A percentile compares a stretch with the other conserved stretches of the same genome.
These are phyloP conservation scores for Phaeomoniella chlamydospora DNA, from an alignment of 2,329 filamentous ascomycete genomes.

Conservation along the genomic window DNA sequence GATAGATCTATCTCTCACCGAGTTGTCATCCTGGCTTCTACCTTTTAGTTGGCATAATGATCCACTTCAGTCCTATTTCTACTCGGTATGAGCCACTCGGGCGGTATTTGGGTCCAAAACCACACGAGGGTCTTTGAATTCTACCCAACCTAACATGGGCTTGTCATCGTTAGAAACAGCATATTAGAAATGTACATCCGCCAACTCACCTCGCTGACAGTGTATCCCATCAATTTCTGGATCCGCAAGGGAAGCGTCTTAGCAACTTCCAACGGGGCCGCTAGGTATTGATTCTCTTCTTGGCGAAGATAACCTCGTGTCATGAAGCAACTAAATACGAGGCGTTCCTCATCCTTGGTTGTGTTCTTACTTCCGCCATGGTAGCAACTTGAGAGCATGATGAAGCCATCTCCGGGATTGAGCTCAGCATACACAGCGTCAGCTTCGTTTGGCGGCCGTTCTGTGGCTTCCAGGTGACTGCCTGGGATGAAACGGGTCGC, in stretches of 20 bases:
- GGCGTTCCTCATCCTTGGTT: conserved; percentile 16
- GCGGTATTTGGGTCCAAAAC: conserved; percentile 2
- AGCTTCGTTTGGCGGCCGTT: conserved; percentile 3
- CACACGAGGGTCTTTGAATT: conserved; percentile 3
- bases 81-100: neutral
- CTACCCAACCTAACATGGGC: conserved; percentile 3
- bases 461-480: conserved; percentile 3
- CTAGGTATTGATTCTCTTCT: conserved; percentile 26
- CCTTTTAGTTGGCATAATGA: too few species aligned
- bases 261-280: conserved; percentile 5
- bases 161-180: neutral
- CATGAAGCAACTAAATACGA: conserved; percentile 19
- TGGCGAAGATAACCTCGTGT: conserved; percentile 19
- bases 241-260: conserved; percentile 6
- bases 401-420: conserved; percentile 18
- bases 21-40: too few species aligned
- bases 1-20: too few species aligned
- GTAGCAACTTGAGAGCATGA: conserved; percentile 19
- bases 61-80: too few species aligned
- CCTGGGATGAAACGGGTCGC: conserved; percentile 13
- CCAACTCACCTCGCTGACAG: conserved; percentile 7
- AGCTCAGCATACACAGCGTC: conserved; percentile 3
- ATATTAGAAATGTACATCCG: neutral
- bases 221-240: conserved; percentile 10
- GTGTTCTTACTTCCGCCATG: conserved; percentile 19